A percentile compares a stretch with the other conserved stretches of the same genome.
Evolutionary conservation across 371 early-diverging fungal genomes (phyloP).

Genomic region (Mucor irregularis): DNA sequence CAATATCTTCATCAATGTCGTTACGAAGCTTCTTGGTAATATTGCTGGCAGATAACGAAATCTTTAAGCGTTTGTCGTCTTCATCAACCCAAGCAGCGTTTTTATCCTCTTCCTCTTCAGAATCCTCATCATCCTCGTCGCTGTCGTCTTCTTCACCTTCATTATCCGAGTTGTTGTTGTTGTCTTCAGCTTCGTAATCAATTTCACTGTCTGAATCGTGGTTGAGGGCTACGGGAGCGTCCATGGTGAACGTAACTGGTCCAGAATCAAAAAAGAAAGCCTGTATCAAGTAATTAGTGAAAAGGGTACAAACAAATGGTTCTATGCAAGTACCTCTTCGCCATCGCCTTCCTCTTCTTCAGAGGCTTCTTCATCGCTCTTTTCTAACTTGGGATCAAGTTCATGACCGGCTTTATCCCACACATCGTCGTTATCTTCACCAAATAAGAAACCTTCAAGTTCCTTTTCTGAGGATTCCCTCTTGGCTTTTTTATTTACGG

Average conservation of each 20-base stretch:
- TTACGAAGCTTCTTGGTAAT: slow-evolving; percentile 80
- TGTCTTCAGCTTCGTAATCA: slow-evolving; percentile 37
- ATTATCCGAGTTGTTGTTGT: neutral
- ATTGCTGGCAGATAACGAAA: slow-evolving; percentile 66
- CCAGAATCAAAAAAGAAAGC: slow-evolving; percentile 49
- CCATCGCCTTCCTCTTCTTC: slow-evolving; percentile 29
- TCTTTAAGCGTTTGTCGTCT: slow-evolving; percentile 64
- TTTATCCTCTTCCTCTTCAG: slow-evolving; percentile 15
- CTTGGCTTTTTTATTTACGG: slow-evolving; percentile 24
- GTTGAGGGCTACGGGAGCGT: slow-evolving; percentile 15
- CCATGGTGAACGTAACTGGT: slow-evolving; percentile 29
- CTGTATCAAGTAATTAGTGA: neutral
- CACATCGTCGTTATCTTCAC: slow-evolving; percentile 40
- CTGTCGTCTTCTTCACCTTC: slow-evolving; percentile 17
- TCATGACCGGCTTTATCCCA: slow-evolving; percentile 42
- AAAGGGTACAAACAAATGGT: neutral
- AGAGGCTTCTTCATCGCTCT: slow-evolving; percentile 7
- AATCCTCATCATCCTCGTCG: slow-evolving; percentile 24
- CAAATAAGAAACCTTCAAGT: slow-evolving; percentile 71
- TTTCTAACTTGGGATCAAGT: slow-evolving; percentile 8
- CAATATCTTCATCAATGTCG: slow-evolving; percentile 68
- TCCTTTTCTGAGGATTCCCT: slow-evolving; percentile 53
- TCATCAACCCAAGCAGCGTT: slow-evolving; percentile 78
- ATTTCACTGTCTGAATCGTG: slow-evolving; percentile 10
- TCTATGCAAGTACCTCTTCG: slow-evolving; percentile 2